Evolutionary conservation across 2,329 filamentous ascomycete species (phyloP), one percentile per base, ranked within the genome.

Genomic region (Phyllosticta citriasiana): DNA sequence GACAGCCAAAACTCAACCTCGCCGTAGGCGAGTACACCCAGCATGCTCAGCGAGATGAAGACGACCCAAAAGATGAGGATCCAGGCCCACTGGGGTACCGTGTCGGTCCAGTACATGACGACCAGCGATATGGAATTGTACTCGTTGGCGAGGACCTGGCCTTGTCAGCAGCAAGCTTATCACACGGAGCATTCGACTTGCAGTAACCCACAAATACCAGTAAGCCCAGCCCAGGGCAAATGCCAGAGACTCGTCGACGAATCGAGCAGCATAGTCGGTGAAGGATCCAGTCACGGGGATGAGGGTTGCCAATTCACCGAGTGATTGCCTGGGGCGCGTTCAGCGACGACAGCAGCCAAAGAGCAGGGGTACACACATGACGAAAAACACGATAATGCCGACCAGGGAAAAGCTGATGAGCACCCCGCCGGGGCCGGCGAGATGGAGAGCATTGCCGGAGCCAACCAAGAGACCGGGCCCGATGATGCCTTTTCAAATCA

Each of bases 1-100:
- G 57, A 59, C n/a, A 77, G 63, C 71, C 72, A 76, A 60, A 76
- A 78, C 65, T 84, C 80, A 56, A 80, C 75, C 64, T 83, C 81
- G n/a, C 80, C 80, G 64, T 80, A 83, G 22, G 79, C 72, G 27
- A 77, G 55, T n/a, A 77, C 71, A 0, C 74, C 74, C 4, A 76
- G 65, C 60, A 78, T 71, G 0, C 73, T 76, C 6, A 78, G 66
- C 3, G 64, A 66, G 58, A 77, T 71, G 60, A 78, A 80, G 8
- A 78, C 66, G 3, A 71, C 71, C 75, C 75, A 79, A 64, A 75
- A 79, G 6, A 80, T 74, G 6, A 80, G 63, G 22, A 79, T 76
- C 77, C 77, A 80, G 2, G 68, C 77, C 66, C 75, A 80, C 55
- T 73, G 70, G 0, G 78, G 78, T 1, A 79, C 71, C 1, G 70